Evolutionary conservation across 2,329 filamentous ascomycete species (phyloP), one percentile per base, ranked within the genome.

Genomic region (Hymenoscyphus albidus): DNA sequence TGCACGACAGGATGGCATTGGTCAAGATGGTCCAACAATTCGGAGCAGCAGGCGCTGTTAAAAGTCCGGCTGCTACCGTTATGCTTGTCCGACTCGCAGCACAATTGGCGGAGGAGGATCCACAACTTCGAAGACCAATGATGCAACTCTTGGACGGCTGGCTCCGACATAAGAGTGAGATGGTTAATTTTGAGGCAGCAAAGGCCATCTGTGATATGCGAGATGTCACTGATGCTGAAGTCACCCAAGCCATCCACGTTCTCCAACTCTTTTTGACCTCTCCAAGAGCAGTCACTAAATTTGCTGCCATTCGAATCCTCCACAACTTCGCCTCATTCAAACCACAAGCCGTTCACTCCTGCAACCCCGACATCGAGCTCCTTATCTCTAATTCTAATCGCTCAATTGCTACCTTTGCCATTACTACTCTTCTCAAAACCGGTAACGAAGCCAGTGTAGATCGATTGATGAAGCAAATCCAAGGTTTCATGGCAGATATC

Each of bases 11-110:
- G 73, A 99, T 99, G 95, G 93, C 95, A 27, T 81, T 99, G 72
- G 94, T 98, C 67, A 99, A 99, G 85, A 98, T 99, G 95, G 94
- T 99, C n/a, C 95, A 99, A 81, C 95, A 99, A 78, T 98, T 97
- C 76, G 93, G 93, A 61, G 89, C 89, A 62, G 87, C 93, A 16
- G 95, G 95, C 65, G 92, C 92, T 12, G 89, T 98, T 68, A 98
- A 97, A 87, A 97, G 91, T 78, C 93, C 95, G 22, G 92, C 94
- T 66, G 95, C 93, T 40, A 89, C 93, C 65, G 87, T 99, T 60
- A 89, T 99, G 86, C 84, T 99, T 35, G 95, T 99, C 63, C 87
- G 95, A 71, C 81, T 99, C 69, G 95, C 95, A 40, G 92, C 94
- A 54, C 95, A 97, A 81, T 83, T 99, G 68, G 94, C 94, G 39